Evolutionary conservation across 2,329 filamentous ascomycete species (phyloP), one percentile per base, ranked within the genome.

Genomic region (Pyrenophora tritici-repentis): DNA sequence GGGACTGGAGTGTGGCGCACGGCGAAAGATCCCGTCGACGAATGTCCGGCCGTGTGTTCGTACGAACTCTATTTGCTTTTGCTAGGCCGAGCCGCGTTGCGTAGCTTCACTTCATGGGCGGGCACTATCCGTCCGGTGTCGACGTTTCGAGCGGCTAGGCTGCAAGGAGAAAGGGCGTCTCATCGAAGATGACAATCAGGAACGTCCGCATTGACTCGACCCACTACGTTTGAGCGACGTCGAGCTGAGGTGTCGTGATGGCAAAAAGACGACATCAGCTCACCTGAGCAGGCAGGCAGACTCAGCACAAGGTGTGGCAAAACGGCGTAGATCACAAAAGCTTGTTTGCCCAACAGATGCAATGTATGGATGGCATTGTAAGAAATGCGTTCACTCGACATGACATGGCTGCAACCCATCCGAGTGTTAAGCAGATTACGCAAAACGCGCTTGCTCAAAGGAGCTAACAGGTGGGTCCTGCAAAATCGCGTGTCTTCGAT

Each of bases 401-500:
- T 49, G 44, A 32, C 41, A 53, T 51, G 17, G 38, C 42, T 31
- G 44, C 47, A 16, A 26, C 32, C 9, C 26, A 9, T 29, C 7
- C 9, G 26, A 10, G 26, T 13, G 31, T 42, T 37, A 34, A 41
- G 41, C 45, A 37, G 42, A 58, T 55, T 37, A 44, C 37, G 49
- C 53, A 54, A 50, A 49, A 35, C 31, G 42, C 14, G 32, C 47
- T 45, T 51, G 17, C 16, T 24, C 3, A 26, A 37, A 7, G 12
- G 20, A 47, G 10, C 42, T 56, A 45, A 52, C 26, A 12, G 37
- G 61, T 59, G 62, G 59, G 56, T 46, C 56, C 40, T 35, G 53
- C 49, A 59, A 58, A 54, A 52, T 59, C 61, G 61, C 56, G 56
- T 53, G 59, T 50, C 48, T 45, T 47, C 54, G 53, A 51, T 62